These are phyloP conservation scores for Neurospora sp. DNA, from an alignment of 495 filamentous ascomycete species.

Conservation along the genomic window DNA sequence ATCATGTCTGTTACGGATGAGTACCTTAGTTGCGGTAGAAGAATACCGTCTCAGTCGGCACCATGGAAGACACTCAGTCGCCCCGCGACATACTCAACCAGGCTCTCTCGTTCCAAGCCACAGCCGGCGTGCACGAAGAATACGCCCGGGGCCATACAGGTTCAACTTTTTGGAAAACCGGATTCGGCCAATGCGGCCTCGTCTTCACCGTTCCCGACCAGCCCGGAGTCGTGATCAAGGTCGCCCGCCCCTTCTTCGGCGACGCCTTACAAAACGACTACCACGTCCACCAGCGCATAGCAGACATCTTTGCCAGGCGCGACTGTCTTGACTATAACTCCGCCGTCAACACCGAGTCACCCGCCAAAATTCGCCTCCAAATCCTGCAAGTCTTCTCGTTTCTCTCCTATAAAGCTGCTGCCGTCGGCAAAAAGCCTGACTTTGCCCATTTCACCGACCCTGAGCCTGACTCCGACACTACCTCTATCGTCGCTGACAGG, in stretches of 20 bases:
- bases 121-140: no score
- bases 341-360: no score
- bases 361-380: no score
- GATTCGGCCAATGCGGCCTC: slow-evolving; percentile 8
- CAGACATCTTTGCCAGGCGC: neutral
- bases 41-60: neutral
- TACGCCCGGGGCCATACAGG: no score
- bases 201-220: neutral
- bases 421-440: neutral
- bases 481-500: no score
- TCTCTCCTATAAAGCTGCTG: neutral
- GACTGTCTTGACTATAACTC: no score
- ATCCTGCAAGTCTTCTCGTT: neutral
- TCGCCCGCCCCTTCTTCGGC: slow-evolving; percentile 1
- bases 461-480: neutral
- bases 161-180: neutral
- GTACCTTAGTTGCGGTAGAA: no score
- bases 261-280: neutral
- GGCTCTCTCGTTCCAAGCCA: neutral
- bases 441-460: neutral
- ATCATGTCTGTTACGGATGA: no score
- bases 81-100: neutral
- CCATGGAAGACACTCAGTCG: neutral
- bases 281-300: neutral
- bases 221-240: neutral